Evolutionary conservation across 495 filamentous ascomycete genomes (phyloP).

Genomic region (Aspergillus diversus): DNA sequence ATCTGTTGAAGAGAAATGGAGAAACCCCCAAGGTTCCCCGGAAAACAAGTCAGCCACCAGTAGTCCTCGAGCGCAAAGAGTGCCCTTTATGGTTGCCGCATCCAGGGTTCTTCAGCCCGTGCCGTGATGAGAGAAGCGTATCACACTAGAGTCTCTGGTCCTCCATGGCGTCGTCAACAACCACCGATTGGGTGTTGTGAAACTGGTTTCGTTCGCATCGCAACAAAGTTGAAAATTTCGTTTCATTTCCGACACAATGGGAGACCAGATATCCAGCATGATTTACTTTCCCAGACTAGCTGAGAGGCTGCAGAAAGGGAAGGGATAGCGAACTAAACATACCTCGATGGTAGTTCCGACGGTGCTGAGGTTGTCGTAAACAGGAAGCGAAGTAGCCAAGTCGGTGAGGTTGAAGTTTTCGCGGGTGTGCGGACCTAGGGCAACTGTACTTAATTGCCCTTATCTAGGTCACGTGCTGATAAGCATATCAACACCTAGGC

Average conservation of each 20-base stretch:
- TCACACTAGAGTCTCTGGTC: slow-evolving; percentile 47
- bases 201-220: slow-evolving; percentile 15
- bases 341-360: slow-evolving; percentile 47
- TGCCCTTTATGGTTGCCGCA: slow-evolving; percentile 64
- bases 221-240: slow-evolving; percentile 18
- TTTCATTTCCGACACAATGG: slow-evolving; percentile 7
- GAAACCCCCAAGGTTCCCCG: slow-evolving; percentile 47
- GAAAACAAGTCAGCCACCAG: slow-evolving; percentile 73
- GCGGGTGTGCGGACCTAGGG: slow-evolving; percentile 43
- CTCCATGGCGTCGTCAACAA: background rate
- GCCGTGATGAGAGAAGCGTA: slow-evolving; percentile 75
- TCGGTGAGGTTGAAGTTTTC: slow-evolving; percentile 30
- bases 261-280: slow-evolving; percentile 31
- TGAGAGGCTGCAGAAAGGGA: slow-evolving; percentile 44
- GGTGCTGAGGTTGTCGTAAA: slow-evolving; percentile 27
- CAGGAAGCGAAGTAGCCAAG: slow-evolving; percentile 22
- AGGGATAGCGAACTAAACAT: slow-evolving; percentile 38
- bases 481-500: slow-evolving; percentile 38
- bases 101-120: slow-evolving; percentile 93
- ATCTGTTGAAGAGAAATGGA: slow-evolving; percentile 53
- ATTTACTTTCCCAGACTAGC: slow-evolving; percentile 56
- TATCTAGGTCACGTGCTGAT: slow-evolving; percentile 37
- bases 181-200: slow-evolving; percentile 2
- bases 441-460: slow-evolving; percentile 27
- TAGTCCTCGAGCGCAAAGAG: slow-evolving; percentile 88